These are phyloP conservation scores for Gossypium lobatum DNA, from an alignment of 441 rosid species.

Conservation along the genomic window DNA sequence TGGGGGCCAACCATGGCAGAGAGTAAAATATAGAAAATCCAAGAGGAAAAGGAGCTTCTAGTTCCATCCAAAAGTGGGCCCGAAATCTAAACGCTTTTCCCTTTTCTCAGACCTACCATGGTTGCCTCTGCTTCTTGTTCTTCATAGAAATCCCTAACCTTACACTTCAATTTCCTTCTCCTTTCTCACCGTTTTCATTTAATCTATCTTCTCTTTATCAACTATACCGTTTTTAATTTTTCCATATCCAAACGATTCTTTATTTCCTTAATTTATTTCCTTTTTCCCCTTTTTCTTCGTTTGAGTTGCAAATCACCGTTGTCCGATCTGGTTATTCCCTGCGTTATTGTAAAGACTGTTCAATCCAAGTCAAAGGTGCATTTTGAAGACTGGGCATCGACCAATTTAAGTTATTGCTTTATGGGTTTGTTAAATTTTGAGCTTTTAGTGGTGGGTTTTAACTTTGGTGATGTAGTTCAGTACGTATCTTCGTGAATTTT, in stretches of 20 bases:
- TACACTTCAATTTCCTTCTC: background rate
- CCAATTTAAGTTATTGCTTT: conserved; percentile 9
- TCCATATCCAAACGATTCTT: background rate
- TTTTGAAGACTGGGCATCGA: conserved; percentile 16
- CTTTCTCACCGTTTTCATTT: too few species aligned
- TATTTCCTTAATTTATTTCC: too few species aligned
- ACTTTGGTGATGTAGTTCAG: background rate
- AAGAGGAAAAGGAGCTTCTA: background rate
- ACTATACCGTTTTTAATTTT: background rate
- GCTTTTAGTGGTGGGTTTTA: conserved; percentile 7
- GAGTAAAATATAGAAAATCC: background rate
- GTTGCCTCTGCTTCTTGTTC: background rate
- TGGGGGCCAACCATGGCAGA: background rate
- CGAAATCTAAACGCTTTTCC: background rate
- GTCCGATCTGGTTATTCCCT: background rate
- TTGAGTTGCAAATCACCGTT: background rate
- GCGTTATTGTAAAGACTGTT: background rate
- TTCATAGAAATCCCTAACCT: too few species aligned
- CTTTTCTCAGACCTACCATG: background rate
- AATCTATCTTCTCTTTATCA: too few species aligned
- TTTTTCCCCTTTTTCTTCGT: background rate
- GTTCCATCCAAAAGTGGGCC: background rate
- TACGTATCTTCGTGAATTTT: background rate
- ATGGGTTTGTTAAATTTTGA: background rate
- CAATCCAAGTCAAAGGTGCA: background rate